These are phyloP conservation scores for Penicillium sp. DNA, from an alignment of 2,329 filamentous ascomycete genomes.

Conservation along the genomic window DNA sequence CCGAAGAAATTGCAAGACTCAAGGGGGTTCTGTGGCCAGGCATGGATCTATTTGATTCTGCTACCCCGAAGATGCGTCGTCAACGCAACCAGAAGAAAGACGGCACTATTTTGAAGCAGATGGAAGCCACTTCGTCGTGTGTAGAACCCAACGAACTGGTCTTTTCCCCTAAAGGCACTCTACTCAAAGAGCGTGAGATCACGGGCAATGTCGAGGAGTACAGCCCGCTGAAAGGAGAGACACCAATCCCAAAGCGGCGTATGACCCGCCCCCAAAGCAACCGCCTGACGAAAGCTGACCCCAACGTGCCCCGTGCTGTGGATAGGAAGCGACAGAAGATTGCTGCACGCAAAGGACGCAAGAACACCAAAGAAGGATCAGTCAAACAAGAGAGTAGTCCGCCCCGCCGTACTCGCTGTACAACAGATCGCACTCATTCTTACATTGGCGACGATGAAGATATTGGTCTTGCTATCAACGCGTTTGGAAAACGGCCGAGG, in stretches of 20 bases:
- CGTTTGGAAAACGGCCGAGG: conserved; percentile 30
- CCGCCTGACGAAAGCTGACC: conserved; percentile 32
- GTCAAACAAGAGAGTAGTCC: conserved; percentile 21
- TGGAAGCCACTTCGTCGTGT: conserved; percentile 46
- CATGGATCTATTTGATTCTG: conserved; percentile 54
- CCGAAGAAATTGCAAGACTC: conserved; percentile 43
- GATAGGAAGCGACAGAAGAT: conserved; percentile 29
- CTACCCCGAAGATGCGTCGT: conserved; percentile 49
- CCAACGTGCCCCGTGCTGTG: conserved; percentile 33
- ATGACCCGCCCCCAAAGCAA: conserved; percentile 27
- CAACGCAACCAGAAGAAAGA: conserved; percentile 55
- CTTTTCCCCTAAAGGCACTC: conserved; percentile 45
- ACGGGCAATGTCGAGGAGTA: conserved; percentile 51
- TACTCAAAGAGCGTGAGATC: conserved; percentile 47
- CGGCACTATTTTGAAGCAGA: conserved; percentile 44
- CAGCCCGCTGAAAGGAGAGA: conserved; percentile 48
- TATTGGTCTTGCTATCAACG: conserved; percentile 33
- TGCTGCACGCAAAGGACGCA: conserved; percentile 7
- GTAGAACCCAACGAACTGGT: conserved; percentile 50
- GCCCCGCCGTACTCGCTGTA: conserved; percentile 18
- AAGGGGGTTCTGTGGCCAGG: conserved; percentile 53
- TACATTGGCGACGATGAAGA: conserved; percentile 33
- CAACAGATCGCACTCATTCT: conserved; percentile 20
- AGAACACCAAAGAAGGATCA: conserved; percentile 11
- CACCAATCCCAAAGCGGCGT: conserved; percentile 41